These are phyloP conservation scores for Xylaria telfairii DNA, from an alignment of 495 filamentous ascomycete species.

Conservation along the genomic window DNA sequence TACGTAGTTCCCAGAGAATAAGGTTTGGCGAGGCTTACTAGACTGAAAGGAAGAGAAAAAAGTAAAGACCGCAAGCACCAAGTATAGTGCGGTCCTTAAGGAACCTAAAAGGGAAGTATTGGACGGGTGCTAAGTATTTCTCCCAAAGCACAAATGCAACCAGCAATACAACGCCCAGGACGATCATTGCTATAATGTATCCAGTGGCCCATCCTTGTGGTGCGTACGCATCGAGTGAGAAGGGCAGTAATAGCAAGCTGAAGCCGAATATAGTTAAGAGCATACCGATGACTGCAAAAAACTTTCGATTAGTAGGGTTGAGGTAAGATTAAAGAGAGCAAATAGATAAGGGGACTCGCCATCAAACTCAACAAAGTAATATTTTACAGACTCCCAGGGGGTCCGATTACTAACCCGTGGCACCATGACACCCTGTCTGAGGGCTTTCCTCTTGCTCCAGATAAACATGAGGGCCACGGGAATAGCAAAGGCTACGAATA, in stretches of 20 bases:
- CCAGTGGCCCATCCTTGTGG: constrained; percentile 45
- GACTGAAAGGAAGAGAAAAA: constrained; percentile 62
- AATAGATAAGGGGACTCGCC: constrained; percentile 38
- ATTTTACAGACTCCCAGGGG: constrained; percentile 48
- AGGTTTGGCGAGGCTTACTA: constrained; percentile 56
- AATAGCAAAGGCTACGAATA: constrained; percentile 29
- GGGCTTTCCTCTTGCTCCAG: constrained; percentile 56
- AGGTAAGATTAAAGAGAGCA: neutral
- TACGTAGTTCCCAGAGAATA: constrained; percentile 66
- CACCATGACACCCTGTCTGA: constrained; percentile 41
- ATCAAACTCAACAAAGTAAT: constrained; percentile 67
- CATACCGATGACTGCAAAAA: constrained; percentile 49
- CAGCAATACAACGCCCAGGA: constrained; percentile 63
- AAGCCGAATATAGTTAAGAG: constrained; percentile 61
- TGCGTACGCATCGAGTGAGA: constrained; percentile 56
- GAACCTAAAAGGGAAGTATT: constrained; percentile 63
- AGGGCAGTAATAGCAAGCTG: constrained; percentile 65
- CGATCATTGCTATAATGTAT: constrained; percentile 58
- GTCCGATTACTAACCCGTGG: constrained; percentile 51
- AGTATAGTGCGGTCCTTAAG: constrained; percentile 61
- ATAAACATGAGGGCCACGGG: constrained; percentile 46
- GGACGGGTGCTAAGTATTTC: constrained; percentile 55
- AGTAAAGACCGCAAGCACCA: constrained; percentile 61
- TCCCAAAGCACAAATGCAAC: constrained; percentile 68
- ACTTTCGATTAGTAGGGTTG: neutral